These are phyloP conservation scores for Phytophthora pinifolia DNA, from an alignment of 352 stramenopile genomes.

Conservation along the genomic window DNA sequence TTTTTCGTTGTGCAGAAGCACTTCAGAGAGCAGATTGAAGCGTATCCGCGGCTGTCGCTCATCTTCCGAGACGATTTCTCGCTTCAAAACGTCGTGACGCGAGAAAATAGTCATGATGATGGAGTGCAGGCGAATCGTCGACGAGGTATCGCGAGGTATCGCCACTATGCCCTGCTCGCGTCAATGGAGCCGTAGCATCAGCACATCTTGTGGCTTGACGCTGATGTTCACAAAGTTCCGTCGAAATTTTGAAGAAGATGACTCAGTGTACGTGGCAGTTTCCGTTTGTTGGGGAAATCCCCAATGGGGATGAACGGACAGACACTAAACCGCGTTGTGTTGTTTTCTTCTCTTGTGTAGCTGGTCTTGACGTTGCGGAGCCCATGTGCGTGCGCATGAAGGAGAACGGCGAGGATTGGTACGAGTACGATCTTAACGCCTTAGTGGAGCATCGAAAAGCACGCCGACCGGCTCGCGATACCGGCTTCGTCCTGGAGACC, in stretches of 20 bases:
- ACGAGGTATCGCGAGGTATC: slow-evolving; percentile 41
- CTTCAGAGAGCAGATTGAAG: slow-evolving; percentile 14
- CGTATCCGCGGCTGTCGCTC: slow-evolving; percentile 25
- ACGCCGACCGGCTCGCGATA: slow-evolving; percentile 10
- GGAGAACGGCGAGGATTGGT: slow-evolving; percentile 16
- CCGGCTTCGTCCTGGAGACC: slow-evolving; percentile 22
- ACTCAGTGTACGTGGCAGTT: slow-evolving; percentile 18
- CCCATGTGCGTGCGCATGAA: slow-evolving; percentile 29
- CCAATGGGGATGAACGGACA: neutral
- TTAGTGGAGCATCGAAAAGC: slow-evolving; percentile 22
- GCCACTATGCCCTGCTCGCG: slow-evolving; percentile 38
- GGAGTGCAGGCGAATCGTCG: slow-evolving; percentile 29
- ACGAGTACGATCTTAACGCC: slow-evolving; percentile 31
- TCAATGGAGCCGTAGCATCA: slow-evolving; percentile 38
- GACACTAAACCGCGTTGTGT: neutral
- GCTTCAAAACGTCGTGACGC: slow-evolving; percentile 2
- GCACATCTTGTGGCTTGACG: slow-evolving; percentile 42
- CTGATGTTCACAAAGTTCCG: slow-evolving; percentile 34
- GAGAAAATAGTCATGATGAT: slow-evolving; percentile 30
- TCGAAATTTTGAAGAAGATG: slow-evolving; percentile 33
- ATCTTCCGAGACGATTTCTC: slow-evolving; percentile 41
- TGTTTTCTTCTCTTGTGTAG: slow-evolving; percentile 8
- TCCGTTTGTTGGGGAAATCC: neutral
- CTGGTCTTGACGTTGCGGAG: slow-evolving; percentile 25
- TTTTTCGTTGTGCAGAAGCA: slow-evolving; percentile 15